These are phyloP conservation scores for Ophiostoma quercus DNA, from an alignment of 2,329 filamentous ascomycete genomes.

Conservation along the genomic window DNA sequence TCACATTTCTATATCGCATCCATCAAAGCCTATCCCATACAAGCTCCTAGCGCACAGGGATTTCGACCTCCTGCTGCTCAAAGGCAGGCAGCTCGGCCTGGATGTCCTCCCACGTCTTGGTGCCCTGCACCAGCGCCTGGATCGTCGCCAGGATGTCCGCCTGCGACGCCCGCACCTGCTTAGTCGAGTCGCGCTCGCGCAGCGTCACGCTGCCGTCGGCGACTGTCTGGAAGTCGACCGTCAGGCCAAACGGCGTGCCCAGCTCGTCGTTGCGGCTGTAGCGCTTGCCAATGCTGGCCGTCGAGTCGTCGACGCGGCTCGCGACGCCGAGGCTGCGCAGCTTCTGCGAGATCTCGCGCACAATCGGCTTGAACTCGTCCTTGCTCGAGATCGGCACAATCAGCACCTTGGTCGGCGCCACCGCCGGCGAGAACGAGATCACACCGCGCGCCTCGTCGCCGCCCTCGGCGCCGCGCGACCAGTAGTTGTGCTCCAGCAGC, in stretches of 20 bases:
- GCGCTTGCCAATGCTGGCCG: constrained; percentile 87
- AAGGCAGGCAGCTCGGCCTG: constrained; percentile 76
- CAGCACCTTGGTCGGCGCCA: constrained; percentile 93
- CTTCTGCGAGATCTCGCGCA: constrained; percentile 66
- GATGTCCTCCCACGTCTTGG: constrained; percentile 62
- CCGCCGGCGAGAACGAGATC: constrained; percentile 51
- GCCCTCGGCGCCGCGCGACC: constrained; percentile 67
- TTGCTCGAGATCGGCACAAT: constrained; percentile 84
- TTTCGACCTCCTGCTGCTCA: constrained; percentile 61
- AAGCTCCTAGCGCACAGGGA: constrained; percentile 21
- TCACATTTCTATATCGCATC: not conserved
- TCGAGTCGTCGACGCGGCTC: constrained; percentile 83
- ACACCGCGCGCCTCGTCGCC: constrained; percentile 78
- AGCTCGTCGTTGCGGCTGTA: constrained; percentile 94
- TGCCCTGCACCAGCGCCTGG: constrained; percentile 47
- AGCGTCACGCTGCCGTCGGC: constrained; percentile 83
- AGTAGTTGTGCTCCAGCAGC: constrained; percentile 91
- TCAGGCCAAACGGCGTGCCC: constrained; percentile 89
- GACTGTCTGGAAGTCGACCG: constrained; percentile 91
- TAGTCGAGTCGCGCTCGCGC: constrained; percentile 83
- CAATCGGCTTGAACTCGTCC: constrained; percentile 70
- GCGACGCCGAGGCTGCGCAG: constrained; percentile 73
- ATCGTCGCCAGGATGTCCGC: constrained; percentile 73
- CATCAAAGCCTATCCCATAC: not conserved
- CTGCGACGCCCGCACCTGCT: constrained; percentile 79